A percentile compares a stretch with the other conserved stretches of the same genome.
Evolutionary conservation across 805 yeast genomes (phyloP).

Genomic region (Hanseniaspora osmophila): DNA sequence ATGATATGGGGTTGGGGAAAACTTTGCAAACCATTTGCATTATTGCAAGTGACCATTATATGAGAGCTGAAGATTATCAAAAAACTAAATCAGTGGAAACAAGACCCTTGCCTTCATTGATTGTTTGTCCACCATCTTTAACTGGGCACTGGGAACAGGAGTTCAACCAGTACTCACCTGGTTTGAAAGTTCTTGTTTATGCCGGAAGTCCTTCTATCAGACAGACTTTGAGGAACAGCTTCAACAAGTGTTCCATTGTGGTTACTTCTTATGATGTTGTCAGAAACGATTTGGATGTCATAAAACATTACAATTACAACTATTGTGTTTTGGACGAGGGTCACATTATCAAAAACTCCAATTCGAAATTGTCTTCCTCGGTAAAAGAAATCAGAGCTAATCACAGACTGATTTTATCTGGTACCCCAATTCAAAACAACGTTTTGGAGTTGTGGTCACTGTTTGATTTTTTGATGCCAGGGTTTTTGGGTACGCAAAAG

Average conservation of each 20-base stretch:
- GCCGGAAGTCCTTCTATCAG: slow-evolving; percentile 86
- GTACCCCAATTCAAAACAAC: slow-evolving; percentile 96
- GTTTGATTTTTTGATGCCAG: slow-evolving; percentile 97
- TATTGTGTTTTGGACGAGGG: slow-evolving; percentile 97
- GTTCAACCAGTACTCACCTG: slow-evolving; percentile 77
- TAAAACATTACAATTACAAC: slow-evolving; percentile 56
- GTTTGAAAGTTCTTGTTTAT: slow-evolving; percentile 66
- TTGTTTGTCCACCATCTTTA: slow-evolving; percentile 91
- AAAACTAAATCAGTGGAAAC: slow-evolving; percentile 49
- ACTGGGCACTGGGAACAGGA: slow-evolving; percentile 99
- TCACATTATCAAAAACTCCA: slow-evolving; percentile 86
- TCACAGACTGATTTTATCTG: slow-evolving; percentile 81
- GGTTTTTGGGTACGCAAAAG: slow-evolving; percentile 90
- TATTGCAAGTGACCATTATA: slow-evolving; percentile 86
- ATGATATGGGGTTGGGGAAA: slow-evolving; percentile 98
- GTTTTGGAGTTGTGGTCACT: slow-evolving; percentile 95
- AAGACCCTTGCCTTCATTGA: slow-evolving; percentile 66
- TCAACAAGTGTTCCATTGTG: slow-evolving; percentile 60
- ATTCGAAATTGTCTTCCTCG: slow-evolving; percentile 75
- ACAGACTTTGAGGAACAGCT: slow-evolving; percentile 34
- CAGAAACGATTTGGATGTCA: slow-evolving; percentile 67
- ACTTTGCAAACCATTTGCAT: slow-evolving; percentile 95
- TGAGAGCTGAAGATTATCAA: slow-evolving; percentile 56
- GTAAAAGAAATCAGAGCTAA: slow-evolving; percentile 75
- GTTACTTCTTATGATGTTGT: slow-evolving; percentile 95